These are phyloP conservation scores for Cupressus sempervirens DNA, from an alignment of 75 land plant species.

Conservation along the genomic window DNA sequence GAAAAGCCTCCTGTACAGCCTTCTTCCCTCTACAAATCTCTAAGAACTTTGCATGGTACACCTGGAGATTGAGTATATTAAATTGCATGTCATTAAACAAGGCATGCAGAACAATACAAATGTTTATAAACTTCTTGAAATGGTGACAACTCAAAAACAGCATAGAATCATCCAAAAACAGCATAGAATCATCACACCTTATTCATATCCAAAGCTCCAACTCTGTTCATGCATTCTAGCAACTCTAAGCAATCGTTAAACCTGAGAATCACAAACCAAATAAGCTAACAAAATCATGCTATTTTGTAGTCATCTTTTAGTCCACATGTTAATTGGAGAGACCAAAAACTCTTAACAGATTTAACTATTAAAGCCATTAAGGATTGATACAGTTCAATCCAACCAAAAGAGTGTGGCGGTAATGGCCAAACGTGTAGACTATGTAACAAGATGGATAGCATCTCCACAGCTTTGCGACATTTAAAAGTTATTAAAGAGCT, in stretches of 20 bases:
- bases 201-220: conserved; percentile 61
- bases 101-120: not conserved
- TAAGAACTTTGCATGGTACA: conserved; percentile 71
- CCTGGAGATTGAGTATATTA: conserved; percentile 36
- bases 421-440: not conserved
- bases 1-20: conserved; percentile 85
- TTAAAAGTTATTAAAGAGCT: not conserved
- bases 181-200: conserved; percentile 44
- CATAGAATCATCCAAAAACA: not conserved
- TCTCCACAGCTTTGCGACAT: not conserved
- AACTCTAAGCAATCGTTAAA: conserved; percentile 64
- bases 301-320: not conserved
- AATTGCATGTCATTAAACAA: conserved; percentile 9
- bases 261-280: conserved; percentile 33
- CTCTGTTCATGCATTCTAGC: conserved; percentile 67
- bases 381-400: not conserved
- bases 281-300: not conserved
- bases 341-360: conserved; percentile 1
- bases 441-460: not conserved
- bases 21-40: conserved; percentile 58
- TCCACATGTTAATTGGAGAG: not conserved
- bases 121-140: not conserved
- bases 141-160: not conserved
- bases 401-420: not conserved
- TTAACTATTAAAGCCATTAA: not conserved